These are phyloP conservation scores for Evernia prunastri DNA, from an alignment of 495 filamentous ascomycete genomes.

Conservation along the genomic window DNA sequence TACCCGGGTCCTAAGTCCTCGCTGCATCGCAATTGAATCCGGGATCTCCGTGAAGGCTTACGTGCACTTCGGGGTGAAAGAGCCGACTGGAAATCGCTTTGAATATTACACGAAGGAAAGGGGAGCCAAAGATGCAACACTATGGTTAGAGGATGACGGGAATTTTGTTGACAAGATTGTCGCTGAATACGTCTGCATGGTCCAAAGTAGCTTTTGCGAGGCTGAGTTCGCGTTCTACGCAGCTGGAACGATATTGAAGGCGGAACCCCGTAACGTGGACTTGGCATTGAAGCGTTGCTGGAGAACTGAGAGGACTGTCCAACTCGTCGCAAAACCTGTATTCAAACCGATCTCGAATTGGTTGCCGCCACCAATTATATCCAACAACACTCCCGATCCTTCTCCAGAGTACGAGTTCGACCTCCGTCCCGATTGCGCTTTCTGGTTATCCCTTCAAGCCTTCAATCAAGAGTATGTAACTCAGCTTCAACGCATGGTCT, in stretches of 20 bases:
- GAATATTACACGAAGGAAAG: not conserved
- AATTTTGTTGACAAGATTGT: not conserved
- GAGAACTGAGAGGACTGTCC: not conserved
- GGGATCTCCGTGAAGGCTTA: not conserved
- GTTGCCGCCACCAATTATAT: not conserved
- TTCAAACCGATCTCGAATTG: not conserved
- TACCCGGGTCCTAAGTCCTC: not conserved
- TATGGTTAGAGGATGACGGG: not conserved
- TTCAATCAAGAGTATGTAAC: not conserved
- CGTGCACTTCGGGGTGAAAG: not conserved
- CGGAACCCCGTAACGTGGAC: not conserved
- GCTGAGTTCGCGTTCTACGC: slow-evolving; percentile 9
- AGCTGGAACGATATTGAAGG: not conserved
- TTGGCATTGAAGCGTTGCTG: not conserved
- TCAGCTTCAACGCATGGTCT: not conserved
- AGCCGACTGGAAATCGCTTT: not conserved
- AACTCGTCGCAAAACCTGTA: slow-evolving; percentile 2
- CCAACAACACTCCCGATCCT: too few relatives aligned
- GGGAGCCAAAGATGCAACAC: not conserved
- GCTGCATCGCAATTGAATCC: not conserved
- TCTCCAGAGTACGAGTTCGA: slow-evolving; percentile 11
- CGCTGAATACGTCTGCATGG: not conserved
- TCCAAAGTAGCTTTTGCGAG: not conserved
- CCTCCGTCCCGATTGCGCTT: slow-evolving; percentile 13
- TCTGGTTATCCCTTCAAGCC: slow-evolving; percentile 11